These are phyloP conservation scores for Betula pendula DNA, from an alignment of 306 rosid species.

Conservation along the genomic window DNA sequence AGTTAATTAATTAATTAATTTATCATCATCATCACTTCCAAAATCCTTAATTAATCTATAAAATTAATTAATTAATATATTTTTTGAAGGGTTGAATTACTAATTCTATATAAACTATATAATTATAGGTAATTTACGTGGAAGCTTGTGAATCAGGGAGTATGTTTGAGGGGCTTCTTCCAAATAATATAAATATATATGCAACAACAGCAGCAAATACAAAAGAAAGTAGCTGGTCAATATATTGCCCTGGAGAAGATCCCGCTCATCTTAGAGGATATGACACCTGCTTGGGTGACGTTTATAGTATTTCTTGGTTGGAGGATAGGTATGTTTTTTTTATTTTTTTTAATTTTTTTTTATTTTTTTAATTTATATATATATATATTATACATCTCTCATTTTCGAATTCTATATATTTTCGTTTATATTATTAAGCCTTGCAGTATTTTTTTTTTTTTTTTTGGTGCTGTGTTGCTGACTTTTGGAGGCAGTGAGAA, in stretches of 20 bases:
- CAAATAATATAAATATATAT: slow-evolving; percentile 47
- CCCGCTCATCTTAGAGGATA: slow-evolving; percentile 21
- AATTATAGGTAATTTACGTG: slow-evolving; percentile 38
- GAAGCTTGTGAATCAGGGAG: slow-evolving; percentile 91
- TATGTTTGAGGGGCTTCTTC: slow-evolving; percentile 67
- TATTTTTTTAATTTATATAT: neutral
- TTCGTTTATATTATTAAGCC: too few relatives aligned
- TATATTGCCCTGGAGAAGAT: slow-evolving; percentile 39
- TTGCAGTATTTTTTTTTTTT: neutral
- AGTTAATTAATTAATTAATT: too few relatives aligned
- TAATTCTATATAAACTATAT: too few relatives aligned
- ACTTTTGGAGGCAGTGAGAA: slow-evolving; percentile 31
- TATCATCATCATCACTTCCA: neutral
- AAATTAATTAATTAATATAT: neutral
- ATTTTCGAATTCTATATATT: too few relatives aligned
- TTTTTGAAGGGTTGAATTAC: neutral
- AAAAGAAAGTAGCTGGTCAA: slow-evolving; percentile 44
- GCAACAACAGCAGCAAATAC: slow-evolving; percentile 67
- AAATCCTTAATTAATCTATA: neutral
- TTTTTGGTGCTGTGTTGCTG: neutral
- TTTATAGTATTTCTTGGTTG: slow-evolving; percentile 72
- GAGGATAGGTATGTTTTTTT: slow-evolving; percentile 57
- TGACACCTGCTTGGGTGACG: slow-evolving; percentile 62
- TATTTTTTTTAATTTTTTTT: neutral
- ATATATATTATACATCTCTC: neutral